Base-by-base conservation (phyloP, 192 early-diverging fungal genomes). In the Coemansia sp. region DNA sequence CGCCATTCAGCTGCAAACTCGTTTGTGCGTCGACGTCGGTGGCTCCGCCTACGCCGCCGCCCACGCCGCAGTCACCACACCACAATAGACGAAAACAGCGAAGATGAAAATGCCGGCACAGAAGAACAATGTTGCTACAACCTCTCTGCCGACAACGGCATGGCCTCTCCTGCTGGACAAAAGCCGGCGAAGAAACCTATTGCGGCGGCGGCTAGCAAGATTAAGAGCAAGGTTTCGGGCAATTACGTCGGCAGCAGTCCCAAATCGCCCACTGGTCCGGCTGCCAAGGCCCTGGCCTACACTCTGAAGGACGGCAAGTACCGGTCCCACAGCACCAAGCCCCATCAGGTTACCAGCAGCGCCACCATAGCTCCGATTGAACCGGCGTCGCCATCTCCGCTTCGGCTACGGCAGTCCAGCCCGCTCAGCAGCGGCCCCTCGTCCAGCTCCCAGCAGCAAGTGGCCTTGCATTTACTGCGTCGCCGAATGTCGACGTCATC, bases 241-340 rank as follows among this genome's bases (percentile, higher is more conserved):
- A 47, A 38, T 5, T 67, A 74, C 31, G 64, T 67, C 0, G 64
- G 70, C 14, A 18, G 19, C 1, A 58, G 51, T 17, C 70, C 70
- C 9, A 42, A 43, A 17, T 51, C 53, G 47, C 58, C 55, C 3
- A 50, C 57, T 3, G 58, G 54, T 26, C 26, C 57, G 2, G 26
- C 23, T 0, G 41, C 51, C 3, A 61, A 50, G 19, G 35, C 51
- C 32, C 51, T 64, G 36, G 52, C 61, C 9, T 75, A 49, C 21
- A 75, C 71, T 47, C 57, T 75, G 21, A 75, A 75, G 34, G 57
- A 75, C 27, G 71, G 71, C 2, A 56, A 22, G 21, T 75, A 75
- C 48, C 11, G 46, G 34, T 67, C 70, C 26, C 70, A 74, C 15
- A 19, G 32, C 14, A 49, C 56, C 3, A 57, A 57, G 32, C 14